Percentiles rank a stretch among this genome's conserved stretches.
These are phyloP conservation scores for Linaria vulgaris DNA, from an alignment of 257 asterid species.

Conservation along the genomic window DNA sequence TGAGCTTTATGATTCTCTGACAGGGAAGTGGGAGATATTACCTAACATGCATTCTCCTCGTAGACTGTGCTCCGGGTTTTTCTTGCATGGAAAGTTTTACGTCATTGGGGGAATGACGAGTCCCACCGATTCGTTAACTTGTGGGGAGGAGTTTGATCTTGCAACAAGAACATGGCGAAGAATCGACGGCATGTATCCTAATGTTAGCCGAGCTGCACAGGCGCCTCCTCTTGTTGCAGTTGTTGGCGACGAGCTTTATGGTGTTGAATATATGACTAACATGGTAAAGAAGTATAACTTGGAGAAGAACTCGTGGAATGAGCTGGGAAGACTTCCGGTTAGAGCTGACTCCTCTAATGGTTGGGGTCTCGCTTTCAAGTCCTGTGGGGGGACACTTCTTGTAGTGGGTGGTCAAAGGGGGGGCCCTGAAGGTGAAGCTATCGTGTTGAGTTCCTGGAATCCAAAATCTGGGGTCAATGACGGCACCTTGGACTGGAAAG, in stretches of 20 bases:
- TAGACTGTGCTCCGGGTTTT: conserved; percentile 75
- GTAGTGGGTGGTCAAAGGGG: conserved; percentile 94
- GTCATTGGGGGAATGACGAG: conserved; percentile 89
- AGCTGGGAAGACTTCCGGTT: conserved; percentile 80
- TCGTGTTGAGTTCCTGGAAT: conserved; percentile 67
- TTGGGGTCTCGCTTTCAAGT: conserved; percentile 92
- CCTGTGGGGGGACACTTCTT: conserved; percentile 67
- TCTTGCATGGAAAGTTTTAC: conserved; percentile 75
- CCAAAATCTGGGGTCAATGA: conserved; percentile 54
- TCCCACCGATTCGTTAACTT: conserved; percentile 64
- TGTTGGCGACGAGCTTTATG: conserved; percentile 66
- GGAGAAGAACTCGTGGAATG: conserved; percentile 59
- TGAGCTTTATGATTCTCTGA: conserved; percentile 66
- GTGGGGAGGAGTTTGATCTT: conserved; percentile 82
- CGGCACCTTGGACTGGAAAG: conserved; percentile 70
- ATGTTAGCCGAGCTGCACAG: conserved; percentile 76
- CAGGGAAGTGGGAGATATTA: conserved; percentile 70
- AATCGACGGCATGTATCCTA: conserved; percentile 77
- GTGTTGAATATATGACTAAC: conserved; percentile 73
- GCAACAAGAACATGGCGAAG: conserved; percentile 70
- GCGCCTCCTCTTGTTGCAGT: conserved; percentile 97
- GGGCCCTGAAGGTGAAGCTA: conserved; percentile 85
- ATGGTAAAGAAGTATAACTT: conserved; percentile 77
- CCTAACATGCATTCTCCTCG: conserved; percentile 90
- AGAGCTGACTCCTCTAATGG: conserved; percentile 83